A percentile compares a stretch with the other conserved stretches of the same genome.
Conservation (phyloP, 176 grass and related monocot genomes). For the Leersia perrieri region DNA sequence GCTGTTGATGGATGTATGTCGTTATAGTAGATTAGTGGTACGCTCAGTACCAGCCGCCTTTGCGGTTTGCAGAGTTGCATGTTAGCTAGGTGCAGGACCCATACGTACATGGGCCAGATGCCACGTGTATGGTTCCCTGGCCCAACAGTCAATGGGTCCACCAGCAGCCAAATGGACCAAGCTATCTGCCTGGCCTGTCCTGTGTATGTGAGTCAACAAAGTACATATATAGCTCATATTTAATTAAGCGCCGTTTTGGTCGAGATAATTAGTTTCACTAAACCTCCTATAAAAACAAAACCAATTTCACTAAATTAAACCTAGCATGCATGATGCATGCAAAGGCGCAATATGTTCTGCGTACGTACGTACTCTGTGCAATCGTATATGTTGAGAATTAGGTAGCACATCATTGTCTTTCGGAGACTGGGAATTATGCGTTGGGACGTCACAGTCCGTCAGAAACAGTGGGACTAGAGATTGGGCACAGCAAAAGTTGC, state of each 20-base stretch:
- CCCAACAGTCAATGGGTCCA: neutral
- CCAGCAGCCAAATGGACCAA: neutral
- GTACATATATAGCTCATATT: neutral
- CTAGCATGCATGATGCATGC: neutral
- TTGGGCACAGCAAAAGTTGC: neutral
- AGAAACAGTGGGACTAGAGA: neutral
- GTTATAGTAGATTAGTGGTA: neutral
- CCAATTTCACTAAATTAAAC: too few species aligned
- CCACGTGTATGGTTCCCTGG: conserved; percentile 12
- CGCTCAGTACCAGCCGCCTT: neutral
- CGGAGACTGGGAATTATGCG: neutral
- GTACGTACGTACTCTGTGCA: neutral
- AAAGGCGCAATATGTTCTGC: neutral
- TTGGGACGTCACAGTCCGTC: conserved; percentile 30
- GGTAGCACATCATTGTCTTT: conserved; percentile 32
- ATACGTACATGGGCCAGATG: neutral
- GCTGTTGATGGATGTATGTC: neutral
- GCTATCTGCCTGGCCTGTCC: neutral
- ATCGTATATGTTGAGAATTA: neutral
- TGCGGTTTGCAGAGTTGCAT: neutral
- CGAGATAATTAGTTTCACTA: neutral
- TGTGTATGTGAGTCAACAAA: neutral
- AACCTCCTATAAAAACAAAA: too few species aligned
- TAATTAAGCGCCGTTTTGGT: too few species aligned
- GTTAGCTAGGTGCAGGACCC: too few species aligned